Evolutionary conservation across 2,329 filamentous ascomycete genomes (phyloP).

Genomic region (Nemania diffusa): DNA sequence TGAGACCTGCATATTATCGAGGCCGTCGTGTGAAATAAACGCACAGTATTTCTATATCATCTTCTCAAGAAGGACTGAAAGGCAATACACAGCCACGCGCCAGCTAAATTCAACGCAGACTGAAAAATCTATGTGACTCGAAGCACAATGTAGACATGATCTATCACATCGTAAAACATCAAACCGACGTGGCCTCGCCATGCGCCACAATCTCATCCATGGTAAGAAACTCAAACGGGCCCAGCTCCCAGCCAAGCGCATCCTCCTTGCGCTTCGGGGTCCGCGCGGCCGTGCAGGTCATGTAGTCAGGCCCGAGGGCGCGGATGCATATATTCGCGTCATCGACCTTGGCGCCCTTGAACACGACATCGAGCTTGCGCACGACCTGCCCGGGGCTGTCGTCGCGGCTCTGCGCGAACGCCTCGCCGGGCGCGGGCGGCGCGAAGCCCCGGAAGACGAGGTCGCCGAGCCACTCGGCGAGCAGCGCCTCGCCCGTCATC

Average conservation of each 20-base stretch:
- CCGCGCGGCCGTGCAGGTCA: conserved; percentile 64
- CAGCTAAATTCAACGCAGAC: background rate
- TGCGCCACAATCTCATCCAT: conserved; percentile 59
- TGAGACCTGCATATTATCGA: background rate
- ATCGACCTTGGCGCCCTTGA: conserved; percentile 53
- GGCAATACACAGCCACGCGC: background rate
- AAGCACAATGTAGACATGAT: background rate
- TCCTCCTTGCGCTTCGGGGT: conserved; percentile 52
- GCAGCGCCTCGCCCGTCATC: conserved; percentile 80
- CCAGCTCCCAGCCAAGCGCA: conserved; percentile 54
- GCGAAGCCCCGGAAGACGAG: conserved; percentile 74
- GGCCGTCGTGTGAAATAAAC: background rate
- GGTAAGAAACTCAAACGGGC: conserved; percentile 55
- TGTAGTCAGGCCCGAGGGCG: conserved; percentile 61
- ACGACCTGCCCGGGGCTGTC: conserved; percentile 50
- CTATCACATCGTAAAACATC: background rate
- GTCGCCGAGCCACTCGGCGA: conserved; percentile 76
- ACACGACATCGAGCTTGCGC: conserved; percentile 52
- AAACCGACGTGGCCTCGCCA: conserved; percentile 51
- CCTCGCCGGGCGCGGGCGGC: conserved; percentile 57
- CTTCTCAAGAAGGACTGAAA: background rate
- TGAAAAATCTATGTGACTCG: background rate
- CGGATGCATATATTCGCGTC: conserved; percentile 57
- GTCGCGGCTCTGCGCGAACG: conserved; percentile 48
- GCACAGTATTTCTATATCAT: conserved; percentile 1